Evolutionary conservation across 2,329 filamentous ascomycete species (phyloP).

Genomic region (Claviceps lovelessii): DNA sequence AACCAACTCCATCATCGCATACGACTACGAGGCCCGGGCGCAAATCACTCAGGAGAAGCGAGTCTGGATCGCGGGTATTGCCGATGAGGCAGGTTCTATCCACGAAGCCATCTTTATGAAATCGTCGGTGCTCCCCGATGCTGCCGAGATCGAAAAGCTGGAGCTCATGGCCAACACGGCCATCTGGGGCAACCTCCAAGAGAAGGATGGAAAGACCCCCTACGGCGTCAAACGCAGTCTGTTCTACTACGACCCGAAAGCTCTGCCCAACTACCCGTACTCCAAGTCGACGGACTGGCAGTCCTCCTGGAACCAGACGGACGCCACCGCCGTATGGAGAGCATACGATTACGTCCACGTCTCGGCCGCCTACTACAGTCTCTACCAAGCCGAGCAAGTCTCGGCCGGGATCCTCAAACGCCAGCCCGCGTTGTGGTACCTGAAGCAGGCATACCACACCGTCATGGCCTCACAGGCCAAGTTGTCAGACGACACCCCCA

Average conservation of each 20-base stretch:
- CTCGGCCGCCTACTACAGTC: constrained; percentile 38
- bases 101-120: constrained; percentile 42
- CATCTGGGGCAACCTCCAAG: constrained; percentile 1
- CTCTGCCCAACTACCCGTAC: constrained; percentile 30
- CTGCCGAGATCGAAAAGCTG: constrained; percentile 34
- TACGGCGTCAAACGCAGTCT: constrained; percentile 36
- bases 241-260: constrained; percentile 40
- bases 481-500: constrained; percentile 16
- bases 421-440: constrained; percentile 38
- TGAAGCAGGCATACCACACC: constrained; percentile 38
- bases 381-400: constrained; percentile 39
- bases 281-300: constrained; percentile 29
- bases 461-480: not conserved
- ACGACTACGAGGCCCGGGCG: constrained; percentile 33
- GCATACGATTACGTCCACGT: constrained; percentile 48
- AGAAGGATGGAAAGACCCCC: not conserved
- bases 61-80: constrained; percentile 45
- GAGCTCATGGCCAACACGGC: constrained; percentile 18
- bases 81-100: constrained; percentile 44
- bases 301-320: constrained; percentile 35
- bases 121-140: constrained; percentile 34
- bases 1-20: constrained; percentile 40
- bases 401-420: constrained; percentile 29
- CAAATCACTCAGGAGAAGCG: constrained; percentile 33
- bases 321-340: constrained; percentile 31